Base-by-base conservation (phyloP, 2,329 filamentous ascomycete species). In the Keithomyces neogunnii region DNA sequence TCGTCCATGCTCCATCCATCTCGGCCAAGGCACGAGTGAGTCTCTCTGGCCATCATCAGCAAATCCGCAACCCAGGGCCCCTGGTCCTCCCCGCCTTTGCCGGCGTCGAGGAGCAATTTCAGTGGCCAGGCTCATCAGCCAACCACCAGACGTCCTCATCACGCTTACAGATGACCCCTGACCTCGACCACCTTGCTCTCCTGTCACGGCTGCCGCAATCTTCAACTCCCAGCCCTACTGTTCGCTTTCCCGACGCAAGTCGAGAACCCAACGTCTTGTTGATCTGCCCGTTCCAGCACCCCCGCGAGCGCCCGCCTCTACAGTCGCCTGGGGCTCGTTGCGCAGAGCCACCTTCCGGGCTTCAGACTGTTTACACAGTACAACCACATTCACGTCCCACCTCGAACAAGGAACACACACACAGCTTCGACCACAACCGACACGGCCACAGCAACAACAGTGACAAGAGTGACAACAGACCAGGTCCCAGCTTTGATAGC, bases 301-400 rank as follows among this genome's bases (percentile, higher is more conserved):
- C 11, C 44, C 26, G 43, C 46, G 31, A 51, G 19, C 45, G 39
- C 29, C 50, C 11, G n/a, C 50, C 6, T 45, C 48, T n/a, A 28
- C 13, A 13, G 13, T 52, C 26, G 26, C 44, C 29, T 48, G 47
- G 33, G 47, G 38, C 43, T 35, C 50, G 33, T 50, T 50, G 45
- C 53, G 53, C 43, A 50, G 50, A 52, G 53, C 47, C 44, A 46
- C 49, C 48, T 28, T 19, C 39, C 26, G 52, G 48, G 52, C 46
- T 49, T 51, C 49, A 33, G 30, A 29, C 26, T 11, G 33, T 54
- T 48, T 46, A 52, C 48, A 47, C 52, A 42, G 35, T 36, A 48
- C 43, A 44, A 39, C 28, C 40, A 26, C 40, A 6, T 13, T 9
- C 40, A 3, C 29, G 28, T 44, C 45, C 44, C 19, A 38, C 26